phyloP scores from a whole-genome alignment of 768 basidiomycete genomes.

The Clathrus columnatus region DNA sequence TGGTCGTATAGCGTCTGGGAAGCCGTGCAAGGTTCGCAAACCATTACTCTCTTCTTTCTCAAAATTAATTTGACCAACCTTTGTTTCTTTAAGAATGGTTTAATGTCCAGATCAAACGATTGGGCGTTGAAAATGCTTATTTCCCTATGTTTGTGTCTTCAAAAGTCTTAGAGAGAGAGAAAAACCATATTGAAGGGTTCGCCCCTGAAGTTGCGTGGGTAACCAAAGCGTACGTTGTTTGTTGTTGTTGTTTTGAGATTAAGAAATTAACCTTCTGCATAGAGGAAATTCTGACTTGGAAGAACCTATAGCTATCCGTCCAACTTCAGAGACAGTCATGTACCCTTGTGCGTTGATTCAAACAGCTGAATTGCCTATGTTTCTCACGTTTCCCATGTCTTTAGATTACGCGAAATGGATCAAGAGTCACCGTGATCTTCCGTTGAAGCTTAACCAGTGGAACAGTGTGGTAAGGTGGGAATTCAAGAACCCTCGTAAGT shows the following conservation, averaged over 20 bases:
- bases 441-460: conserved; percentile 97
- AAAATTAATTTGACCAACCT: background rate
- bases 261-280: conserved; percentile 3
- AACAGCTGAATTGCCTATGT: background rate
- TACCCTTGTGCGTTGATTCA: conserved; percentile 71
- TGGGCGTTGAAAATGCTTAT: conserved; percentile 95
- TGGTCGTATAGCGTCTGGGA: conserved; percentile 99
- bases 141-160: conserved; percentile 98
- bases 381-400: background rate
- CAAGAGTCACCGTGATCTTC: conserved; percentile 92
- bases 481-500: conserved; percentile 94
- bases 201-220: conserved; percentile 99
- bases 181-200: conserved; percentile 98
- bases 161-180: conserved; percentile 91
- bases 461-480: conserved; percentile 99
- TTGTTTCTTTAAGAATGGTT: conserved; percentile 70
- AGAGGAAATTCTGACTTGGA: conserved; percentile 91
- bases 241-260: background rate
- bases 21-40: conserved; percentile 69
- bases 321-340: conserved; percentile 98
- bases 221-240: conserved; percentile 70
- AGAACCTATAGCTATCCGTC: conserved; percentile 95
- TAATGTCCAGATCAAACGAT: conserved; percentile 81
- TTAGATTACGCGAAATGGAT: conserved; percentile 99
- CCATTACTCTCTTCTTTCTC: background rate